Evolutionary conservation across 805 yeast genomes (phyloP).

Genomic region (Ogataea haglerorum): DNA sequence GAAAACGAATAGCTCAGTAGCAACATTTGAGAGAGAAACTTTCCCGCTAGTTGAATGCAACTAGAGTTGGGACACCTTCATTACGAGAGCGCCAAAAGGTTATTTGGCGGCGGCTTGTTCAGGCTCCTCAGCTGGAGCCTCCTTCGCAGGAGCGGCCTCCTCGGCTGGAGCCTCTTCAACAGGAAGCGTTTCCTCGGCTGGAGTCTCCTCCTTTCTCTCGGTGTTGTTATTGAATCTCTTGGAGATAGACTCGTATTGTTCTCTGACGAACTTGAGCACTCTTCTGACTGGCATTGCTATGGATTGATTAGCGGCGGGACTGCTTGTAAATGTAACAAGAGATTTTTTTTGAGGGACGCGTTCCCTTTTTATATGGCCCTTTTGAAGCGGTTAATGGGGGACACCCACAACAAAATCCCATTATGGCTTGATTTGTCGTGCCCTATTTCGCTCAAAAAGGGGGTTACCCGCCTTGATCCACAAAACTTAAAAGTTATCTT

Average conservation of each 20-base stretch:
- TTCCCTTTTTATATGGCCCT: conserved; percentile 9
- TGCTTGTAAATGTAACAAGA: conserved; percentile 6
- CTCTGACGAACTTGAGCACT: conserved; percentile 30
- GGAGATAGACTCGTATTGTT: conserved; percentile 30
- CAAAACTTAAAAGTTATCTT: neutral
- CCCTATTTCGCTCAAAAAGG: neutral
- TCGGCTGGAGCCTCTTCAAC: conserved; percentile 21
- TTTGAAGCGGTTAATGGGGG: conserved; percentile 18
- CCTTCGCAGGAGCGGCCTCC: conserved; percentile 17
- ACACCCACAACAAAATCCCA: conserved; percentile 15
- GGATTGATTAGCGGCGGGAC: conserved; percentile 11
- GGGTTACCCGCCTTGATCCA: conserved; percentile 3
- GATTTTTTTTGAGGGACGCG: conserved; percentile 4
- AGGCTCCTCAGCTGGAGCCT: conserved; percentile 19
- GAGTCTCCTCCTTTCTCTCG: conserved; percentile 15
- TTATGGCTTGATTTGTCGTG: conserved; percentile 16
- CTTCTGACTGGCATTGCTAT: conserved; percentile 35
- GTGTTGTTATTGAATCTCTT: conserved; percentile 26
- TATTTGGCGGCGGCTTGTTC: conserved; percentile 16
- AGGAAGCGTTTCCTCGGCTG: conserved; percentile 15
- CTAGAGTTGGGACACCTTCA: conserved; percentile 12
- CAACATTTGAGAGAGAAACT: conserved; percentile 6
- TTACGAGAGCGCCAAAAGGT: conserved; percentile 3
- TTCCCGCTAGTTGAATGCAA: conserved; percentile 17
- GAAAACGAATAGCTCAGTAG: conserved; percentile 13